Evolutionary conservation across 1,284 basidiomycete genomes (phyloP).

Genomic region (Xanthoconium separans): DNA sequence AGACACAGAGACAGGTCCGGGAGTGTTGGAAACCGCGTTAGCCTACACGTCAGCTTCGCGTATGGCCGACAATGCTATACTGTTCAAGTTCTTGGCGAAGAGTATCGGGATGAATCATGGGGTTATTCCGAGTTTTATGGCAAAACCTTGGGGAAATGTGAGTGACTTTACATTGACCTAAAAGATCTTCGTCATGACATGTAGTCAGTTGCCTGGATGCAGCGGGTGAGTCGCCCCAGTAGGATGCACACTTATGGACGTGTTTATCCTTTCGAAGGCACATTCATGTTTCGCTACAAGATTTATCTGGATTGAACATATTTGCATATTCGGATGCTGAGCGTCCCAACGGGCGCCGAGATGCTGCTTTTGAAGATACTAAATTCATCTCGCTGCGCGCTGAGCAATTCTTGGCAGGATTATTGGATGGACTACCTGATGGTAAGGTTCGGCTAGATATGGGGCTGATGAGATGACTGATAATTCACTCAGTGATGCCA

Average conservation of each 20-base stretch:
- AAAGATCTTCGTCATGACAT: slow-evolving; percentile 2
- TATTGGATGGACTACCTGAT: slow-evolving; percentile 87
- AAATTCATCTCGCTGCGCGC: slow-evolving; percentile 80
- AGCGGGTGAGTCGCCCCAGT: slow-evolving; percentile 63
- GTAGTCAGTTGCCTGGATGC: slow-evolving; percentile 77
- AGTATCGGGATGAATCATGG: slow-evolving; percentile 88
- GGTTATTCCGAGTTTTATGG: slow-evolving; percentile 96
- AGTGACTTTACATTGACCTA: slow-evolving; percentile 28
- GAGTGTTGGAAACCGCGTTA: slow-evolving; percentile 92
- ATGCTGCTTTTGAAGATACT: slow-evolving; percentile 78
- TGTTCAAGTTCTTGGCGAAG: slow-evolving; percentile 94
- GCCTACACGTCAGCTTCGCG: slow-evolving; percentile 82
- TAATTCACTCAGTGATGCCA: slow-evolving; percentile 53
- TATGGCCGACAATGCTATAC: slow-evolving; percentile 93
- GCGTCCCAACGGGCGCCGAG: slow-evolving; percentile 54
- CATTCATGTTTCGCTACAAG: slow-evolving; percentile 86
- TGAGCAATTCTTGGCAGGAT: slow-evolving; percentile 92
- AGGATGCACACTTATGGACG: not conserved
- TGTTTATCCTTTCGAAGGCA: slow-evolving; percentile 53
- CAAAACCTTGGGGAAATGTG: slow-evolving; percentile 92
- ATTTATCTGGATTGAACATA: slow-evolving; percentile 69
- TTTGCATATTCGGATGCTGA: slow-evolving; percentile 63
- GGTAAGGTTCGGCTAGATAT: slow-evolving; percentile 45
- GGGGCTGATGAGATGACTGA: not conserved
- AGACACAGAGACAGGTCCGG: slow-evolving; percentile 96